Evolutionary conservation across 495 filamentous ascomycete genomes (phyloP).

Genomic region (Parmelia sp.): DNA sequence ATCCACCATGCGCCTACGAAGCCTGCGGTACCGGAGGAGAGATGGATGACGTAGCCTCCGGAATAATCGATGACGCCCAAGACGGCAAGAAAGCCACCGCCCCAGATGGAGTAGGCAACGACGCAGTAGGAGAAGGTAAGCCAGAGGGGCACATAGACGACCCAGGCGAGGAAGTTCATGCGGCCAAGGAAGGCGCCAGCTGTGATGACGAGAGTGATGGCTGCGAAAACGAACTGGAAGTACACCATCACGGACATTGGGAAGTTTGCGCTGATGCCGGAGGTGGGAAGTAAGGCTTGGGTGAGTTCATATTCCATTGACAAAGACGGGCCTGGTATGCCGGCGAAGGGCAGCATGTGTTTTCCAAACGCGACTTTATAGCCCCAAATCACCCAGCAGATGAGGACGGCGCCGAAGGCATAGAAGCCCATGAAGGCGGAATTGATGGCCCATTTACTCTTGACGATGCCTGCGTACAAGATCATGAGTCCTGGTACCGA

Average conservation of each 20-base stretch:
- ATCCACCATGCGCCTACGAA: conserved; percentile 51
- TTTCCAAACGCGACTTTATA: conserved; percentile 50
- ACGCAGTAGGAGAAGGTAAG: conserved; percentile 38
- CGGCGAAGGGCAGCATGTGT: conserved; percentile 47
- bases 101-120: conserved; percentile 47
- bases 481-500: conserved; percentile 50
- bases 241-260: conserved; percentile 52
- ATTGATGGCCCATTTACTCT: conserved; percentile 54
- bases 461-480: conserved; percentile 50
- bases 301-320: conserved; percentile 41
- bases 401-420: conserved; percentile 46
- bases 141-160: conserved; percentile 53
- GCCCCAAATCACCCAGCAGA: conserved; percentile 53
- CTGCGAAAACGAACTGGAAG: conserved; percentile 56
- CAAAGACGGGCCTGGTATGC: conserved; percentile 44
- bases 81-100: conserved; percentile 48
- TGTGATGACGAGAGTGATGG: conserved; percentile 50
- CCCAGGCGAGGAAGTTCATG: conserved; percentile 52
- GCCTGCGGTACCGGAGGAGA: conserved; percentile 51
- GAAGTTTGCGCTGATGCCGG: conserved; percentile 37
- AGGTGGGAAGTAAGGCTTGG: conserved; percentile 42
- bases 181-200: conserved; percentile 47
- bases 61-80: conserved; percentile 53
- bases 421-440: conserved; percentile 54
- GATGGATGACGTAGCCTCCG: conserved; percentile 54